Conservation (phyloP, 768 basidiomycete genomes). For the Pleurotus citrinopileatus region DNA sequence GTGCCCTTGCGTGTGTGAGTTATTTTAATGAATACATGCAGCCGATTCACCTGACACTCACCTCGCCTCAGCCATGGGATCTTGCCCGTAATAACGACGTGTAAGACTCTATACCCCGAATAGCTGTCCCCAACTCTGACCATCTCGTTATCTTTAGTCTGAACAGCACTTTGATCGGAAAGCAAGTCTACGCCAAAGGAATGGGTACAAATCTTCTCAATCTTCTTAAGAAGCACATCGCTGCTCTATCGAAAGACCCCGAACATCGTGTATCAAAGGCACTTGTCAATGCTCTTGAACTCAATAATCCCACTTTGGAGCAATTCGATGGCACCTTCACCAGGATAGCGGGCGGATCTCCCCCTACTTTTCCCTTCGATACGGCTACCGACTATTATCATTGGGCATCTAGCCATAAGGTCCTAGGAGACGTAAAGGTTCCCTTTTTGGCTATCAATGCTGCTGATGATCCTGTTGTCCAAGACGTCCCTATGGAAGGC, state of each 20-base stretch:
- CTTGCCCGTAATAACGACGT: constrained; percentile 44
- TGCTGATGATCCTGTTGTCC: constrained; percentile 75
- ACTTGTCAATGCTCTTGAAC: constrained; percentile 37
- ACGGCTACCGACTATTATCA: constrained; percentile 46
- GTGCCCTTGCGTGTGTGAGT: constrained; percentile 74
- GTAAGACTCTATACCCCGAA: constrained; percentile 28
- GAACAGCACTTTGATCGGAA: constrained; percentile 50
- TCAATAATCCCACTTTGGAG: constrained; percentile 52
- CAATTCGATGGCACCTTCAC: constrained; percentile 66
- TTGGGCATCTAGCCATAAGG: constrained; percentile 58
- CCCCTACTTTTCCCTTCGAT: constrained; percentile 49
- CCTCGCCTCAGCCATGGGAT: constrained; percentile 47
- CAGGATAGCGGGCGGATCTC: constrained; percentile 64
- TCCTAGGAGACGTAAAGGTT: constrained; percentile 57
- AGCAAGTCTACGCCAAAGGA: constrained; percentile 68
- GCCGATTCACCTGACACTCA: neutral
- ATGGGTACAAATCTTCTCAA: constrained; percentile 75
- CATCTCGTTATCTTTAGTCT: constrained; percentile 38
- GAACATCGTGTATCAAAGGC: constrained; percentile 50
- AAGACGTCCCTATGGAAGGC: constrained; percentile 55
- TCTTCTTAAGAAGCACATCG: constrained; percentile 50
- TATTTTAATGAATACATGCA: constrained; percentile 11
- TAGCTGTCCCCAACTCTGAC: constrained; percentile 15
- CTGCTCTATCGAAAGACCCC: constrained; percentile 45
- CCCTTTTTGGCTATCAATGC: constrained; percentile 78